Evolutionary conservation across 176 grass and related monocot genomes (phyloP).

Genomic region (Ampelocalamus luodianensis): DNA sequence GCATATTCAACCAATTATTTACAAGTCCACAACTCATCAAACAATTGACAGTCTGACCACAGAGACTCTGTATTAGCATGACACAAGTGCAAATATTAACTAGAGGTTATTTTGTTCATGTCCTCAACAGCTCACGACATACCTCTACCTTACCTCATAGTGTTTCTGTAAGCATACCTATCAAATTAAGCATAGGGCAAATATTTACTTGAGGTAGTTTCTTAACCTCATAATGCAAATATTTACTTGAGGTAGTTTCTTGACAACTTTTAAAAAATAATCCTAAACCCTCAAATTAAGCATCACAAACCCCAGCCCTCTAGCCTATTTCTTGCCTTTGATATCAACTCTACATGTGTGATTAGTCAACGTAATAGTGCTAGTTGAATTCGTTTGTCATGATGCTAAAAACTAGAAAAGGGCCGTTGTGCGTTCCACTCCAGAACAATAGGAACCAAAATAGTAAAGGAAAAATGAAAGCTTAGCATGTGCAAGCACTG

Average conservation of each 20-base stretch:
- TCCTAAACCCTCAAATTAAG: background rate
- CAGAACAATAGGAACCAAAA: background rate
- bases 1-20: background rate
- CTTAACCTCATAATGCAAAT: too few species aligned
- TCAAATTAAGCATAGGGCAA: too few species aligned
- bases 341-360: background rate
- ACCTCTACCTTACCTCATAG: background rate
- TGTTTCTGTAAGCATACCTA: background rate
- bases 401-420: background rate
- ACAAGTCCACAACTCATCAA: background rate
- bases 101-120: background rate
- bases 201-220: too few species aligned
- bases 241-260: background rate
- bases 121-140: background rate
- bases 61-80: background rate
- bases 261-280: background rate
- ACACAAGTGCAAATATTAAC: slow-evolving; percentile 4
- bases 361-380: background rate
- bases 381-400: background rate
- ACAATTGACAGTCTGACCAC: background rate
- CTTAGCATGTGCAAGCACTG: background rate
- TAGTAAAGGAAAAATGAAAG: background rate
- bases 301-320: background rate
- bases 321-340: background rate
- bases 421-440: background rate